Evolutionary conservation across 768 basidiomycete genomes (phyloP).

Genomic region (Paxillus involutus): DNA sequence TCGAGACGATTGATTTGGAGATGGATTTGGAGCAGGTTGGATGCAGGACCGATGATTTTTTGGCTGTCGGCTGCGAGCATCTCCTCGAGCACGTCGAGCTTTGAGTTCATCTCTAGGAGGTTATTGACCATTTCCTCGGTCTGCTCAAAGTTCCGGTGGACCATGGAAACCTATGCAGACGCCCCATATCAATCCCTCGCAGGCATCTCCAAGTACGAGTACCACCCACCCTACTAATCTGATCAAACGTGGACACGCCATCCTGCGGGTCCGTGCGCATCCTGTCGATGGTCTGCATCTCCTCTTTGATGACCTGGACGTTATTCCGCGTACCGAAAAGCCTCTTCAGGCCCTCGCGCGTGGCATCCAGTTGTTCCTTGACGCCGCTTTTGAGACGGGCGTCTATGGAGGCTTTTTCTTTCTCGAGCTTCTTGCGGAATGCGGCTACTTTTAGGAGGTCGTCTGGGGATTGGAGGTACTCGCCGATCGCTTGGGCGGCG

Average conservation of each 20-base stretch:
- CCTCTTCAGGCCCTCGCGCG: slow-evolving; percentile 82
- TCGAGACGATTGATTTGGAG: slow-evolving; percentile 92
- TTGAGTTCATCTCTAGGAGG: slow-evolving; percentile 86
- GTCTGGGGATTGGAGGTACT: slow-evolving; percentile 90
- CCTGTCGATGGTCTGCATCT: slow-evolving; percentile 79
- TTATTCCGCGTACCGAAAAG: slow-evolving; percentile 74
- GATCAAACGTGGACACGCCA: slow-evolving; percentile 85
- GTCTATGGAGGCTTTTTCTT: slow-evolving; percentile 94
- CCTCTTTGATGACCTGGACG: slow-evolving; percentile 81
- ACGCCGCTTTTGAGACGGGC: slow-evolving; percentile 87
- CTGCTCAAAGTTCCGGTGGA: slow-evolving; percentile 92
- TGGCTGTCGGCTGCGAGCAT: slow-evolving; percentile 74
- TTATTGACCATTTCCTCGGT: slow-evolving; percentile 96
- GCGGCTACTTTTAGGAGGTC: slow-evolving; percentile 87
- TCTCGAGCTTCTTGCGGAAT: slow-evolving; percentile 91
- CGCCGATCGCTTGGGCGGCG: slow-evolving; percentile 83
- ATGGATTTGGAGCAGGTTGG: slow-evolving; percentile 88
- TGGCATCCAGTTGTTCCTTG: slow-evolving; percentile 90
- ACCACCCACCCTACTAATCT: slow-evolving; percentile 83
- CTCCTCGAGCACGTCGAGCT: slow-evolving; percentile 74
- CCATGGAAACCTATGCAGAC: slow-evolving; percentile 79
- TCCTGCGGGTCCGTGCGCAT: slow-evolving; percentile 75
- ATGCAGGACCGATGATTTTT: slow-evolving; percentile 83
- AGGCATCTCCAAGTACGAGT: background rate
- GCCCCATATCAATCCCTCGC: background rate